Base-by-base conservation (phyloP, 768 basidiomycete species). In the Russula earlei region DNA sequence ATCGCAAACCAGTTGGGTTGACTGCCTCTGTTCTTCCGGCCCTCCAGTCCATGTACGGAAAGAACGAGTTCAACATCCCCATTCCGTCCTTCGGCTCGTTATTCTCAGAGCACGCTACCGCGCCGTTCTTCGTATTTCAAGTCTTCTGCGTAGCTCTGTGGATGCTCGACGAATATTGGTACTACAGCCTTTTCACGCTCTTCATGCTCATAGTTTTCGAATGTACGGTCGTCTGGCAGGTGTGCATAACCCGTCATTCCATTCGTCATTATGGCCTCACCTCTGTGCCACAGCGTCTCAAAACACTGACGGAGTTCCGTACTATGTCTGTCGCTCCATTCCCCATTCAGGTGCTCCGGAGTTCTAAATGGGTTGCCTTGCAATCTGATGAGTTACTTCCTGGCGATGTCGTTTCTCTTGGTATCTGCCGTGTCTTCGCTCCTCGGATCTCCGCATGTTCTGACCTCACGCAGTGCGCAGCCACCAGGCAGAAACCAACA, bases 71-170 rank as follows among this genome's bases (percentile, higher is more conserved):
- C 72, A 83, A 96, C 67, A 97, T 99, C 60, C 96, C 96, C 2
- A 89, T 99, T 40, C 96, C 96, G 7, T 87, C 88, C 1, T 99
- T 99, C 67, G 77, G 79, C 10, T 89, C 92, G 62, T 80, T 99
- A 34, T 97, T 99, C 63, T 77, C 74, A 22, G 96, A 99, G 73
- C 96, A 99, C 66, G 93, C 95, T 1, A 94, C 93, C 5, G 96
- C 96, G 0, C 96, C 96, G 0, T 99, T 99, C 79, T 99, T 99
- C 70, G 96, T 99, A 25, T 99, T 99, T 72, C 96, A 99, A 71
- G 72, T 98, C 17, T 98, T 99, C 72, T 98, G 96, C 61, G 96
- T 97, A 1, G 92, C 90, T 0, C 74, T 99, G 10, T 99, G 96
- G 96, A 91, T 88, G 67, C 71, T 99, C 64, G 96, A 99, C 65